These are phyloP conservation scores for Ramaria rubella DNA, from an alignment of 768 basidiomycete species.

Conservation along the genomic window DNA sequence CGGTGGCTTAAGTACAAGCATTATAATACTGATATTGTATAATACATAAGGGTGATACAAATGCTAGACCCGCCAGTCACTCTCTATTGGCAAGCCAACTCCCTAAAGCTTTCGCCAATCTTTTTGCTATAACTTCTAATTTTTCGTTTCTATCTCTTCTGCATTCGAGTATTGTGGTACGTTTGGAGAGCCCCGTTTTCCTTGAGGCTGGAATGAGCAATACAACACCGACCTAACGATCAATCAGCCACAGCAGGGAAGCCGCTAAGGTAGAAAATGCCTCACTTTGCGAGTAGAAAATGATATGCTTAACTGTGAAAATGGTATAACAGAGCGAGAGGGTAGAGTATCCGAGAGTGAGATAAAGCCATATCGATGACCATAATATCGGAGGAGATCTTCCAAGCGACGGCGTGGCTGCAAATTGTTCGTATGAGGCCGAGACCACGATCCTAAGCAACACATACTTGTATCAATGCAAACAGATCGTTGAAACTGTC, in stretches of 20 bases:
- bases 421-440: too few relatives aligned
- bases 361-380: slow-evolving; percentile 34
- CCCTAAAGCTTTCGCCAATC: slow-evolving; percentile 3
- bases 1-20: too few relatives aligned
- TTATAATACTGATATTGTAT: too few relatives aligned
- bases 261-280: background rate
- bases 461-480: slow-evolving; percentile 39
- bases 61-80: too few relatives aligned
- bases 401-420: slow-evolving; percentile 74
- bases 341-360: background rate
- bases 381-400: slow-evolving; percentile 53
- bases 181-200: background rate
- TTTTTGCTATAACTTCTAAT: slow-evolving; percentile 1
- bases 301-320: background rate
- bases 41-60: too few relatives aligned
- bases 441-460: too few relatives aligned
- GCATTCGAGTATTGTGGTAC: slow-evolving; percentile 4
- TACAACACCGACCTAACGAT: background rate
- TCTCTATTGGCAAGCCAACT: background rate
- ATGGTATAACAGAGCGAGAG: background rate
- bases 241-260: background rate
- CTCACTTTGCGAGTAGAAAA: slow-evolving; percentile 9
- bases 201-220: background rate
- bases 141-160: slow-evolving; percentile 1
- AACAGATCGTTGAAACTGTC: slow-evolving; percentile 78